phyloP scores from a whole-genome alignment of 148 eudicot genomes.

The Heliosperma pusillum region DNA sequence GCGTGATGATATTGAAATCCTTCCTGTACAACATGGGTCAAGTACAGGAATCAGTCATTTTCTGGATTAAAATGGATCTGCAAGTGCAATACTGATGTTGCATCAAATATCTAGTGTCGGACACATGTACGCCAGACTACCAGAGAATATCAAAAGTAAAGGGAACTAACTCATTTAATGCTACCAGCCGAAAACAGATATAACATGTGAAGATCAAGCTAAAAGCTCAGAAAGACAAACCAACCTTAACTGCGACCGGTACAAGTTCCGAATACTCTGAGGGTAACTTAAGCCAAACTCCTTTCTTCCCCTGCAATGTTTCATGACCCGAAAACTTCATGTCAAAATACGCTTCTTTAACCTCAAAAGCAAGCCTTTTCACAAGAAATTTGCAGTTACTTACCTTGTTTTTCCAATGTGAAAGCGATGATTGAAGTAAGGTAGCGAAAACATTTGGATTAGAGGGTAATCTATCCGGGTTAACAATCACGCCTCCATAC shows the following conservation, averaged over 20 bases:
- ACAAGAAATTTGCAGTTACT: neutral
- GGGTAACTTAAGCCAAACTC: conserved; percentile 88
- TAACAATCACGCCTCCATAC: conserved; percentile 70
- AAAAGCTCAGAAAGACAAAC: neutral
- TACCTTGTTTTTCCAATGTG: conserved; percentile 66
- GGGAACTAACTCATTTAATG: neutral
- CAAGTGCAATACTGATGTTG: too few relatives aligned
- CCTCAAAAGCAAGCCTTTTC: too few relatives aligned
- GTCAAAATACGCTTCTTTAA: too few relatives aligned
- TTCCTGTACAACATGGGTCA: conserved; percentile 50
- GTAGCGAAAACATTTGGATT: conserved; percentile 55
- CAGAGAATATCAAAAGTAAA: too few relatives aligned
- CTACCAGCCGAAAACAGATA: neutral
- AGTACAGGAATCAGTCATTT: too few relatives aligned
- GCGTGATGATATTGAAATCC: conserved; percentile 89
- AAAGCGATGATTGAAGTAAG: conserved; percentile 52
- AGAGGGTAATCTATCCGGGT: conserved; percentile 56
- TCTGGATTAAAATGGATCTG: too few relatives aligned
- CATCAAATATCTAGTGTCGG: too few relatives aligned
- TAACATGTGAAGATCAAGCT: neutral
- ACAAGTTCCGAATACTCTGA: conserved; percentile 60
- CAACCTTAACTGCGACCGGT: conserved; percentile 72
- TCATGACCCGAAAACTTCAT: neutral
- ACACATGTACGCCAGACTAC: too few relatives aligned
- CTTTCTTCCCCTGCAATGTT: conserved; percentile 68